phyloP scores from a whole-genome alignment of 2,329 filamentous ascomycete species.

The Hypoxylon sp. region DNA sequence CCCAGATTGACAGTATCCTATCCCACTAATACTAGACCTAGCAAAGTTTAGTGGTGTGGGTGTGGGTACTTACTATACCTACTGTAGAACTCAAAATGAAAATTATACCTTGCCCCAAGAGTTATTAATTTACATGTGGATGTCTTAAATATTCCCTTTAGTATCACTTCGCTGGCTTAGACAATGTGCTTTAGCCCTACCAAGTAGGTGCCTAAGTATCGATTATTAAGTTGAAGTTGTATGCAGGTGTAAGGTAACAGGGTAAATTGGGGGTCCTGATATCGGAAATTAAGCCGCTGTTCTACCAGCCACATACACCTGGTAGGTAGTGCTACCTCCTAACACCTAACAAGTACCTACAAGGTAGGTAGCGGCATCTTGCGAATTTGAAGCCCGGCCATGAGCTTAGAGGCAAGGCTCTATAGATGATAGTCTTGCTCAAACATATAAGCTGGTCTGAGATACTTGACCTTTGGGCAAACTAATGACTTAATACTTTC shows the following conservation, averaged over 20 bases:
- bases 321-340: too few relatives aligned
- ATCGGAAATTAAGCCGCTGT: slow-evolving; percentile 38
- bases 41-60: neutral
- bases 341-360: too few relatives aligned
- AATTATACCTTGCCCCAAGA: neutral
- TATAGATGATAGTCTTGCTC: too few relatives aligned
- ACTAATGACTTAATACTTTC: neutral
- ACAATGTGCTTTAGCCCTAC: neutral
- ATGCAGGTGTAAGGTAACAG: neutral
- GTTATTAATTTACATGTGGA: neutral
- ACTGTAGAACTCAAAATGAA: neutral
- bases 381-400: too few relatives aligned
- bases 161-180: neutral
- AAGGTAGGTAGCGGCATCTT: too few relatives aligned
- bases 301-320: slow-evolving; percentile 5
- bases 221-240: neutral
- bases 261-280: slow-evolving; percentile 38
- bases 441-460: too few relatives aligned
- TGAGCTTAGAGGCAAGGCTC: too few relatives aligned
- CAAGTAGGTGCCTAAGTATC: too few relatives aligned
- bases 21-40: neutral
- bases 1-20: neutral
- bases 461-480: too few relatives aligned
- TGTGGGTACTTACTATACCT: neutral
- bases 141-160: neutral